These are phyloP conservation scores for Fagus crenata DNA, from an alignment of 306 rosid genomes.

Conservation along the genomic window DNA sequence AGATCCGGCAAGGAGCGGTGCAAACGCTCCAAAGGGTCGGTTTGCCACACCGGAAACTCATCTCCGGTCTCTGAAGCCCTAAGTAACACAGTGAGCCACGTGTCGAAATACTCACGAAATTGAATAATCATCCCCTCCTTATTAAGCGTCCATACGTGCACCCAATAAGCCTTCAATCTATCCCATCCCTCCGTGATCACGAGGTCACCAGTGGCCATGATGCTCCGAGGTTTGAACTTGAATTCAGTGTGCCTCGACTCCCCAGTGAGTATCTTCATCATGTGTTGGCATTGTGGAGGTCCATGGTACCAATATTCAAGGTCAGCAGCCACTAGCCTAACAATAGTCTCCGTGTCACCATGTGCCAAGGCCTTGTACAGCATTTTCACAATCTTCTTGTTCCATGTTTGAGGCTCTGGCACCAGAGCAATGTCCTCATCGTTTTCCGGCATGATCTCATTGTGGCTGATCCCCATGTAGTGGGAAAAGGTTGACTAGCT, in stretches of 20 bases:
- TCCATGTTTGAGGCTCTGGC: neutral
- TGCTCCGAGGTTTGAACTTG: constrained; percentile 31
- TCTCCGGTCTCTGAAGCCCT: neutral
- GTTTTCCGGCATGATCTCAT: neutral
- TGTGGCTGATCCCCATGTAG: neutral
- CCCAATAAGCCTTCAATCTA: constrained; percentile 29
- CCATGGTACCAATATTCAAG: constrained; percentile 43
- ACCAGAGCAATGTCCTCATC: neutral
- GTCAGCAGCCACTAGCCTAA: constrained; percentile 9
- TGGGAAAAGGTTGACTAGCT: neutral
- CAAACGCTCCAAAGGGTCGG: constrained; percentile 19
- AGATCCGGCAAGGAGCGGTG: constrained; percentile 33
- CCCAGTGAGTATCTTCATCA: constrained; percentile 34
- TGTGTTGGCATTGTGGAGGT: constrained; percentile 33
- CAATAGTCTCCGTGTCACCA: constrained; percentile 11
- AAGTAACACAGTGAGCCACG: constrained; percentile 32
- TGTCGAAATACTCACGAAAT: constrained; percentile 30
- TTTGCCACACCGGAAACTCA: constrained; percentile 26
- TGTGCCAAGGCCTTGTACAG: constrained; percentile 32
- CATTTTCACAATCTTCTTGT: constrained; percentile 6
- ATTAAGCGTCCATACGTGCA: constrained; percentile 34
- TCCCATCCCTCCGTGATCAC: constrained; percentile 34
- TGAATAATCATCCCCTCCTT: constrained; percentile 27
- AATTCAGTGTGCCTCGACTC: constrained; percentile 23
- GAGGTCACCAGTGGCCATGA: constrained; percentile 22